A percentile compares a stretch with the other conserved stretches of the same genome.
These are phyloP conservation scores for Musa beccarii DNA, from an alignment of 176 grass and related monocot genomes.

Conservation along the genomic window DNA sequence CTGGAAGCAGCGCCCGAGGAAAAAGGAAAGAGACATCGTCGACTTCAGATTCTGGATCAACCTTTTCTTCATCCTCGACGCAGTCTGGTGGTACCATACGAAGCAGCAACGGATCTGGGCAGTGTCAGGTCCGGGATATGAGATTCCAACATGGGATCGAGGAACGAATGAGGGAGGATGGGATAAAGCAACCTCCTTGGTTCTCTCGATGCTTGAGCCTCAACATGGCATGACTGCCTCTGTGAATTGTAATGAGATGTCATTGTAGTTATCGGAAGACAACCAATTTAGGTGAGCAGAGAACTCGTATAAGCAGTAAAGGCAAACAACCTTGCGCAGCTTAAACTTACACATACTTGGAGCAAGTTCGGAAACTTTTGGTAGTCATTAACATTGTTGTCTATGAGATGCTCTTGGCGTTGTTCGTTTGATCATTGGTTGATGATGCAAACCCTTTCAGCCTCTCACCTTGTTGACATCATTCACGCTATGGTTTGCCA, in stretches of 20 bases:
- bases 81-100: conserved; percentile 21
- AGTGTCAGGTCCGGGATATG: conserved; percentile 16
- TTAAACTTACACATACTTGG: too few relatives aligned
- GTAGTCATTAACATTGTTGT: too few relatives aligned
- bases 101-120: not conserved
- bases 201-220: conserved; percentile 57
- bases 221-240: conserved; percentile 42
- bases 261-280: not conserved
- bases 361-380: too few relatives aligned
- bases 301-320: too few relatives aligned
- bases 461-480: too few relatives aligned
- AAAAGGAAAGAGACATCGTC: conserved; percentile 40
- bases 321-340: too few relatives aligned
- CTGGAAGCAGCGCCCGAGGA: conserved; percentile 22
- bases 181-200: conserved; percentile 50
- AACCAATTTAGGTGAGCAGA: too few relatives aligned
- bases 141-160: conserved; percentile 37
- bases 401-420: too few relatives aligned
- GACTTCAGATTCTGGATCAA: conserved; percentile 39
- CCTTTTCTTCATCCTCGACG: conserved; percentile 35
- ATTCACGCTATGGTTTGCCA: too few relatives aligned
- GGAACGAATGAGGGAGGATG: conserved; percentile 33
- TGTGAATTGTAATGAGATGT: conserved; percentile 1
- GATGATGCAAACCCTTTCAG: too few relatives aligned
- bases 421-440: too few relatives aligned